phyloP scores from a whole-genome alignment of 441 rosid species.

The Biscutella laevigata region DNA sequence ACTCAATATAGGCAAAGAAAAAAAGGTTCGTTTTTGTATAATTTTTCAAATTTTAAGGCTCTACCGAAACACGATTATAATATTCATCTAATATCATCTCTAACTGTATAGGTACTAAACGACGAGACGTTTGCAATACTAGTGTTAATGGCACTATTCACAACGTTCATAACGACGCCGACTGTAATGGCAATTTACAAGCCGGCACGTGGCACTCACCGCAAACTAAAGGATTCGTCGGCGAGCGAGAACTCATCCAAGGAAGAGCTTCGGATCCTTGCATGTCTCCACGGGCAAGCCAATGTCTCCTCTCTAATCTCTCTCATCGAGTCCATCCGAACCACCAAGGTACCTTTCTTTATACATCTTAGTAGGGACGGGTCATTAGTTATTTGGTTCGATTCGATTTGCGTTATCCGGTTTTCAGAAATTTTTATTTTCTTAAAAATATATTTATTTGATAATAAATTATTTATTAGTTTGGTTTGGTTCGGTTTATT shows the following conservation, averaged over 20 bases:
- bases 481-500: too few relatives aligned
- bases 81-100: too few relatives aligned
- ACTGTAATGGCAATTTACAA: constrained; percentile 58
- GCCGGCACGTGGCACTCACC: constrained; percentile 43
- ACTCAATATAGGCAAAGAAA: constrained; percentile 53
- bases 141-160: constrained; percentile 71
- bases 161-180: constrained; percentile 73
- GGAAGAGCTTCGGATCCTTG: constrained; percentile 49
- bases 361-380: too few relatives aligned
- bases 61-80: too few relatives aligned
- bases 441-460: too few relatives aligned
- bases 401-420: too few relatives aligned
- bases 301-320: constrained; percentile 53
- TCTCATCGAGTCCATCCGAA: constrained; percentile 52
- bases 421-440: too few relatives aligned
- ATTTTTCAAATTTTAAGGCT: too few relatives aligned
- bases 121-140: constrained; percentile 65
- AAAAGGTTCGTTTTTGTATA: constrained; percentile 27
- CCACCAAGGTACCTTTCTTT: constrained; percentile 28
- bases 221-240: constrained; percentile 39
- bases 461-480: too few relatives aligned
- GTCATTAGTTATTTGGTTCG: too few relatives aligned
- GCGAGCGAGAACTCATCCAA: constrained; percentile 24
- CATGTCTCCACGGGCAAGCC: constrained; percentile 56
- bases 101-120: constrained; percentile 53